phyloP scores from a whole-genome alignment of 192 early-diverging fungal genomes.

The Podochytrium sp. region DNA sequence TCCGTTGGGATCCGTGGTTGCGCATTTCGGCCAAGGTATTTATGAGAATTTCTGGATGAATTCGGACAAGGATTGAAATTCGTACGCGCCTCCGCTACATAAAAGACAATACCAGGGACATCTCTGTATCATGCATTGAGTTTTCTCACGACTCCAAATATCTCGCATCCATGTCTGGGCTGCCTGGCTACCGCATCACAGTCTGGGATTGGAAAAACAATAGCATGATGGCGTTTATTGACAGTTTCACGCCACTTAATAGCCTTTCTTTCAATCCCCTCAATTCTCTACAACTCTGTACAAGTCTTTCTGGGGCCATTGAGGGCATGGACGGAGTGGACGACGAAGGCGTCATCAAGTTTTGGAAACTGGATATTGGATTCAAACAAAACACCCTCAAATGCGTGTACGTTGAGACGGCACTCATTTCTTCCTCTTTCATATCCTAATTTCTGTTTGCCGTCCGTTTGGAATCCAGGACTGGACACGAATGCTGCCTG shows the following conservation, averaged over 20 bases:
- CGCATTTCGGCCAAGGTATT: not conserved
- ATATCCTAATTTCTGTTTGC: not conserved
- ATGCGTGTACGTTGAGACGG: conserved; percentile 45
- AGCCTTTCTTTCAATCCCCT: conserved; percentile 53
- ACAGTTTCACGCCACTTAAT: conserved; percentile 34
- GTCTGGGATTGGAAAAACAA: conserved; percentile 58
- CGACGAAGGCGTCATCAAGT: conserved; percentile 40
- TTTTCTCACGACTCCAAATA: conserved; percentile 58
- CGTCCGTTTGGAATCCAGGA: not conserved
- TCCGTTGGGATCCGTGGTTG: conserved; percentile 33
- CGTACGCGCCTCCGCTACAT: not conserved
- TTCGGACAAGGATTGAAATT: not conserved
- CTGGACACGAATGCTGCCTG: conserved; percentile 5
- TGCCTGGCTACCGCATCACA: conserved; percentile 46
- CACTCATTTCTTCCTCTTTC: no score
- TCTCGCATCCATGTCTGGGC: conserved; percentile 49
- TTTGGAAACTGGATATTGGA: conserved; percentile 54
- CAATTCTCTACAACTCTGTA: conserved; percentile 49
- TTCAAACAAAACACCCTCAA: conserved; percentile 42
- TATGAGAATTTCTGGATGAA: not conserved
- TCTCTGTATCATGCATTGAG: conserved; percentile 34
- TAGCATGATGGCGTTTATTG: conserved; percentile 30
- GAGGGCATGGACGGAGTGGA: not conserved
- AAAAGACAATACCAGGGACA: conserved; percentile 26
- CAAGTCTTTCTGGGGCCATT: conserved; percentile 28